These are phyloP conservation scores for Phytopythium kandeliae DNA, from an alignment of 352 stramenopile genomes.

Conservation along the genomic window DNA sequence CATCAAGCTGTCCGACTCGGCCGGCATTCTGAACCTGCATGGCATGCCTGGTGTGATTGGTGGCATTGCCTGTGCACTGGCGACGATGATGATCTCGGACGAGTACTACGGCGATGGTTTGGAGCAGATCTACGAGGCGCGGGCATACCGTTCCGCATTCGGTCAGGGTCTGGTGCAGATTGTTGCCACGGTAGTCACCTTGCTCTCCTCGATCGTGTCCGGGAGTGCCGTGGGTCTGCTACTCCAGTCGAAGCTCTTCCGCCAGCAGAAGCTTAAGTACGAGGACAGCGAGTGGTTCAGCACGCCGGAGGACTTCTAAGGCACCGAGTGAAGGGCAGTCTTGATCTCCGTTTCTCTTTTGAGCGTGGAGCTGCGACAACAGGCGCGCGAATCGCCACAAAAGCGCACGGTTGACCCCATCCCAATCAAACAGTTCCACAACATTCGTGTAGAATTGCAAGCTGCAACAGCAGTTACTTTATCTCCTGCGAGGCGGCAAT, in stretches of 20 bases:
- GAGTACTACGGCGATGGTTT: constrained; percentile 33
- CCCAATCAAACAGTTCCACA: no score
- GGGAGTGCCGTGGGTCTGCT: constrained; percentile 26
- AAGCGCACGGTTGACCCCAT: no score
- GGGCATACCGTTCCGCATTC: constrained; percentile 25
- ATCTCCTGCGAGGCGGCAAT: no score
- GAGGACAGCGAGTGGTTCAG: constrained; percentile 63
- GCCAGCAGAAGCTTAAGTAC: constrained; percentile 47
- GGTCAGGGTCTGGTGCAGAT: constrained; percentile 45
- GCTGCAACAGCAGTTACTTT: no score
- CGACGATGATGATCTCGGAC: constrained; percentile 36
- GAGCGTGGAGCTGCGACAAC: background rate
- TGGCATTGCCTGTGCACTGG: constrained; percentile 40
- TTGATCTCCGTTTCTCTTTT: background rate
- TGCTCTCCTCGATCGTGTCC: constrained; percentile 23
- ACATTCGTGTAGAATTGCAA: no score
- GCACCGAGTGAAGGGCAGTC: background rate
- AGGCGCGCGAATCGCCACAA: background rate
- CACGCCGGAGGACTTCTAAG: constrained; percentile 16
- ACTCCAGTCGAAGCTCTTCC: constrained; percentile 32
- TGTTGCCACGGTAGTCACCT: constrained; percentile 25
- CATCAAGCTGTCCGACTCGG: constrained; percentile 38
- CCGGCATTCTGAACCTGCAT: constrained; percentile 65
- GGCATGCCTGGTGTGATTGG: constrained; percentile 58
- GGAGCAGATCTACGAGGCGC: constrained; percentile 33